Evolutionary conservation across 1,284 basidiomycete genomes (phyloP), one percentile per base, ranked within the genome.

Genomic region (Sanghuangporus weigelae): DNA sequence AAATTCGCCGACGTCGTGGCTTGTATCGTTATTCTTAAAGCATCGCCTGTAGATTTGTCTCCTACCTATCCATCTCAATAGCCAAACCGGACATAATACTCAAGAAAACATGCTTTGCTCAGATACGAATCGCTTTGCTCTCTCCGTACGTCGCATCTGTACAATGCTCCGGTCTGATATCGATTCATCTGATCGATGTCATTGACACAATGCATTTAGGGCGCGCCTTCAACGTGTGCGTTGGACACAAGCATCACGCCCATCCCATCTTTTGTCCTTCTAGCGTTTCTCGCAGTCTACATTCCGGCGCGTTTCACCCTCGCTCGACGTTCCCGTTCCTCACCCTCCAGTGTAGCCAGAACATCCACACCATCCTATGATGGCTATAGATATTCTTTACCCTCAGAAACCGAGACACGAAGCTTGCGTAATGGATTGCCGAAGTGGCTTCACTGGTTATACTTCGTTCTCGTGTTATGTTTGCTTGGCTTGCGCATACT

Each of bases 211-310:
- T 48, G 46, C 16, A 36, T 36, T 53, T 39, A 66, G 64, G 60
- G 61, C 38, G 63, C 65, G 38, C 65, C 65, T 19, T 63, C 65
- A 44, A 66, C 65, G 53, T 66, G 65, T 39, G 58, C 65, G 8
- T 57, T 66, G 16, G 65, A 66, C 39, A 50, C 57, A 23, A 14
- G 16, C 53, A 63, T 66, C 57, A 58, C 57, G 2, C 57, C 61
- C 3, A 39, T 66, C 2, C 65, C 65, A 4, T 63, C 65, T 39
- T 49, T 66, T 44, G 23, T 63, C 39, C 53, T 66, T 11, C 50
- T 66, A 50, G 50, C 44, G 40, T 63, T 66, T 51, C n/a, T 65
- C 54, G 26, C 57, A 35, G 8, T 58, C 44, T 62, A 59, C 56
- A 40, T 63, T 44, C 65, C 61, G 35, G 44, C 53, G 23, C 51